Base-by-base conservation (phyloP, 2,329 filamentous ascomycete species). In the Blumeria graminis region DNA sequence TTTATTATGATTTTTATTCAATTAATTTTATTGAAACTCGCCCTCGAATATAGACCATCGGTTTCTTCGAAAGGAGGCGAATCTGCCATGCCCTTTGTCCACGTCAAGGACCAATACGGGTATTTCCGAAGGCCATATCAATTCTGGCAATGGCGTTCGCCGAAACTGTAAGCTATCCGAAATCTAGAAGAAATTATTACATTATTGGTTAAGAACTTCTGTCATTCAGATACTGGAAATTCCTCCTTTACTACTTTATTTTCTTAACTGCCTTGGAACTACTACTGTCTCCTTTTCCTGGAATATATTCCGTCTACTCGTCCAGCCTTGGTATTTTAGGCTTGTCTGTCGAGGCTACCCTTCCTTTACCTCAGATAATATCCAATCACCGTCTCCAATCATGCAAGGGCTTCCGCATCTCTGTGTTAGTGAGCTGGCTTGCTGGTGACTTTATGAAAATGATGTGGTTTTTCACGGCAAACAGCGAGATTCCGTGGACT, bases 391-490 rank as follows among this genome's bases (percentile, higher is more conserved):
- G 76, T 36, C 74, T 77, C 4, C 73, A 76, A 58, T 86, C 84
- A 1, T 87, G 82, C 71, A 82, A 80, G 67, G 86, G 86, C 6
- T 87, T 93, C 69, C 76, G 86, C 14, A 65, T 87, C 10, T 86
- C 81, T 6, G 81, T 93, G 4, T 71, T 92, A 57, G 76, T 74
- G 33, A 87, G 81, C 67, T 93, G 86, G 86, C 71, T 93, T 56
- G 70, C 82, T 2, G 86, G 86, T 59, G 86, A 93, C 68, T 73
- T 77, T 8, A 87, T 92, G 81, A 93, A 93, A 74, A 84, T 90
- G 75, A 84, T 87, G 64, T 83, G 80, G 80, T 92, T 90, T 71
- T 83, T 89, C 59, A 84, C 81, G 1, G 77, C 82, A 0, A 77
- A 74, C 1, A 77, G 77, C 3, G 72, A 76, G 63, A 86, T 92